These are phyloP conservation scores for Clonostachys solani DNA, from an alignment of 2,329 filamentous ascomycete genomes.

Conservation along the genomic window DNA sequence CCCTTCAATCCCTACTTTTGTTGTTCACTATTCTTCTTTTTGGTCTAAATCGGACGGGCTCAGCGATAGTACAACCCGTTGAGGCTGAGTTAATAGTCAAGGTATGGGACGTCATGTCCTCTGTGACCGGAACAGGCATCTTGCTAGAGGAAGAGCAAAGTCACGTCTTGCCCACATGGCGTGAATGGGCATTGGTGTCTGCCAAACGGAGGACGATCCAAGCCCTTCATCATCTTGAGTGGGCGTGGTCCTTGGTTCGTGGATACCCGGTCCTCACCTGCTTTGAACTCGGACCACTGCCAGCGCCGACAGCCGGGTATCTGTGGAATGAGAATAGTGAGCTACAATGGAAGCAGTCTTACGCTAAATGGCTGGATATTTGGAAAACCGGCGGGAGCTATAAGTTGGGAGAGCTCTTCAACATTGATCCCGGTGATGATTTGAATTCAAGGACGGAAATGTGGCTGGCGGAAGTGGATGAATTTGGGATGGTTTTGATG, in stretches of 20 bases:
- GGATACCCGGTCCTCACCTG: constrained; percentile 10
- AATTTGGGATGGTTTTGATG: constrained; percentile 9
- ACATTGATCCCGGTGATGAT: constrained; percentile 1
- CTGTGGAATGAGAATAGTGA: constrained; percentile 6
- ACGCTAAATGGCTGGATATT: constrained; percentile 4
- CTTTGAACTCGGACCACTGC: constrained; percentile 9
- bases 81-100: constrained; percentile 4
- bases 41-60: background rate
- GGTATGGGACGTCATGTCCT: constrained; percentile 8
- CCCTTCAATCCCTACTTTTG: constrained; percentile 5
- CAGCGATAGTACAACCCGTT: background rate
- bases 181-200: constrained; percentile 7
- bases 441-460: constrained; percentile 5
- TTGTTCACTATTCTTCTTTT: constrained; percentile 5
- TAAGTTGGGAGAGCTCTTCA: constrained; percentile 9
- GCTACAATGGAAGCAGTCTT: constrained; percentile 2
- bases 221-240: constrained; percentile 9
- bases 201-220: constrained; percentile 10
- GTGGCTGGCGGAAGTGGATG: constrained; percentile 10
- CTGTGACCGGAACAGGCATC: constrained; percentile 5
- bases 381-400: constrained; percentile 6
- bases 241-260: constrained; percentile 8
- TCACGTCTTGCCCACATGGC: constrained; percentile 5
- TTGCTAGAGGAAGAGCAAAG: constrained; percentile 5
- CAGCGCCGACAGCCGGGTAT: constrained; percentile 6